A percentile compares a stretch with the other conserved stretches of the same genome.
Conservation (phyloP, 164 flowering plant genomes). For the Dillenia turbinata region DNA sequence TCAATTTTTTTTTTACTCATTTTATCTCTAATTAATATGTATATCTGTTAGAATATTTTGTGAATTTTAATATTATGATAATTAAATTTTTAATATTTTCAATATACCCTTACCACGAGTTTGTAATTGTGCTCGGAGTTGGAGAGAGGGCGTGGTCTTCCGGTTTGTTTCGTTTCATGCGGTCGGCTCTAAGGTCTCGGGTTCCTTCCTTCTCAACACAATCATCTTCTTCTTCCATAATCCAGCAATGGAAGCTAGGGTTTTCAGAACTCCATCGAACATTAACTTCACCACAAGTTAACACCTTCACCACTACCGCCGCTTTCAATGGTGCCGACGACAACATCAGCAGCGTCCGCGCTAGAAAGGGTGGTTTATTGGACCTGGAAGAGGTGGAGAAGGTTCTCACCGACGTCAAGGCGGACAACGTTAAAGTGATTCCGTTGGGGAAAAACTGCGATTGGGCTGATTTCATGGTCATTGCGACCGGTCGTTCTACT, state of each 20-base stretch:
- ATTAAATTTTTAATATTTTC: too few species aligned
- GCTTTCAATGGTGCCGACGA: too few species aligned
- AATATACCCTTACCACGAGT: too few species aligned
- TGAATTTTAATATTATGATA: too few species aligned
- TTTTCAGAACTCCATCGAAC: slow-evolving; percentile 17
- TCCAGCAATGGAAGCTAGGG: slow-evolving; percentile 35
- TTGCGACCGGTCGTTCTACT: slow-evolving; percentile 81
- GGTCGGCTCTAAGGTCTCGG: slow-evolving; percentile 11
- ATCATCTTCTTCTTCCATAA: background rate
- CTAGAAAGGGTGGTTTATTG: slow-evolving; percentile 24
- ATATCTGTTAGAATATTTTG: too few species aligned
- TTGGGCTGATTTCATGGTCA: slow-evolving; percentile 80
- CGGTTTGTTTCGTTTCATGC: slow-evolving; percentile 5
- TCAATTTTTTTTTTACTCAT: too few species aligned
- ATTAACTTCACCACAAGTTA: slow-evolving; percentile 16
- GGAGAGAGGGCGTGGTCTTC: too few species aligned
- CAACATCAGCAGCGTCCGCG: background rate
- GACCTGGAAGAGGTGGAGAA: slow-evolving; percentile 70
- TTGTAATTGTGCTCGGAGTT: too few species aligned
- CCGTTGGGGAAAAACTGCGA: slow-evolving; percentile 41
- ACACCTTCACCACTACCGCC: background rate
- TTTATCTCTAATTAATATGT: too few species aligned
- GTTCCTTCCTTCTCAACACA: background rate
- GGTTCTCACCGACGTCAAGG: slow-evolving; percentile 67
- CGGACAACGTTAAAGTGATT: slow-evolving; percentile 68